A percentile compares a stretch with the other conserved stretches of the same genome.
Conservation (phyloP, 2,329 filamentous ascomycete genomes). For the Akanthomyces lecanii region DNA sequence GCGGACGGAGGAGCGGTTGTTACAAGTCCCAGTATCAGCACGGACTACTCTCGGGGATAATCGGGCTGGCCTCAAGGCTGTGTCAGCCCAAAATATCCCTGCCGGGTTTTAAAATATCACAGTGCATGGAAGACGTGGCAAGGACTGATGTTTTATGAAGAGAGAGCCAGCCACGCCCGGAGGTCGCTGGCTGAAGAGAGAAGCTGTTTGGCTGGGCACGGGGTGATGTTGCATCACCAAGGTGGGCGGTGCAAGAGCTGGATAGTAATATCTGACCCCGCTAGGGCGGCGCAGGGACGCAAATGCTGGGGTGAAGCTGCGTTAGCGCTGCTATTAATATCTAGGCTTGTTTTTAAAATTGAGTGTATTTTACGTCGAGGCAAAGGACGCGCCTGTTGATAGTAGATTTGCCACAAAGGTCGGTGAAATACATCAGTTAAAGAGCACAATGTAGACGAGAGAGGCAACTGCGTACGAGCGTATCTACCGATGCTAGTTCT, state of each 20-base stretch:
- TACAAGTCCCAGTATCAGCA: neutral
- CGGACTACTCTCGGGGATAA: neutral
- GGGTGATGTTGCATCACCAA: conserved; percentile 1
- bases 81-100: neutral
- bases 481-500: too few relatives aligned
- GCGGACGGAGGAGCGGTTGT: neutral
- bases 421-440: neutral
- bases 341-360: neutral
- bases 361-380: neutral
- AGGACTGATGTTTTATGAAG: neutral
- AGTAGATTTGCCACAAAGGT: neutral
- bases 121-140: neutral
- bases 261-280: conserved; percentile 12
- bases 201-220: neutral
- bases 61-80: neutral
- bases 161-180: neutral
- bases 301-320: neutral
- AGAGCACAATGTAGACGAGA: too few relatives aligned
- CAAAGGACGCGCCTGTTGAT: neutral
- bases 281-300: neutral
- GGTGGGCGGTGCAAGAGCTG: conserved; percentile 3
- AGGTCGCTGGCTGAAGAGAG: neutral
- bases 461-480: neutral
- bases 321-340: conserved; percentile 10
- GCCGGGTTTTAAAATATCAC: neutral